Base-by-base conservation (phyloP, 1,284 basidiomycete species). In the Thecaphora thlaspeos region DNA sequence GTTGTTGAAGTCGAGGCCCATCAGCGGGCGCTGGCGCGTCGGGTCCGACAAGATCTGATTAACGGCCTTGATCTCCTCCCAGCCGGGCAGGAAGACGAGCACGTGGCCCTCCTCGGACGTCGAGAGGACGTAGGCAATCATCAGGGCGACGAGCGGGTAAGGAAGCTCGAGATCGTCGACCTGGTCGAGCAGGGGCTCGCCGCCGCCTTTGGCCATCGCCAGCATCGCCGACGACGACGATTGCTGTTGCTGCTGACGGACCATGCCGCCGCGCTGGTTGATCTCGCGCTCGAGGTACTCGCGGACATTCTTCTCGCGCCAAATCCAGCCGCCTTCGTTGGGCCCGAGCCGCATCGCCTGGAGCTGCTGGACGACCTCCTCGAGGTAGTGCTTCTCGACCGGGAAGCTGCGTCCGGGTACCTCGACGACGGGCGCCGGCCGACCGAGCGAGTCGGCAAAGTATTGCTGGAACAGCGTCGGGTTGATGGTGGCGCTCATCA, bases 401-500 rank as follows among this genome's bases (percentile, higher is more conserved):
- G 93, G 91, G 82, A 87, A 95, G 12, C 90, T 89, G 26, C 92
- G 87, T 43, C 93, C 93, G n/a, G 92, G 90, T 23, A 96, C 82
- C 60, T 91, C 88, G 47, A 91, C 84, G 19, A 92, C 86, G 32
- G 84, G 84, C 0, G 90, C 88, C 1, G 85, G 86, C 14, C 81
- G 78, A 15, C 57, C 62, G 2, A 37, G n/a, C 2, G 51, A 39
- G 19, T 86, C 86, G 11, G 83, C 80, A 81, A 96, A 96, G 81
- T 97, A 96, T 11, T 82, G 80, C 74, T 88, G 87, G 83, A 97
- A 96, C 28, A 95, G 83, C 0, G 84, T 84, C 2, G 92, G 88
- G 72, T 96, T 89, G 77, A 96, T 91, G 30, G 93, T 96, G 2
- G 93, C 92, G 71, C 90, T 94, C 92, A 96, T 96, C 50, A 97